Evolutionary conservation across 2,329 filamentous ascomycete genomes (phyloP).

Genomic region (Mariannaea elegans): DNA sequence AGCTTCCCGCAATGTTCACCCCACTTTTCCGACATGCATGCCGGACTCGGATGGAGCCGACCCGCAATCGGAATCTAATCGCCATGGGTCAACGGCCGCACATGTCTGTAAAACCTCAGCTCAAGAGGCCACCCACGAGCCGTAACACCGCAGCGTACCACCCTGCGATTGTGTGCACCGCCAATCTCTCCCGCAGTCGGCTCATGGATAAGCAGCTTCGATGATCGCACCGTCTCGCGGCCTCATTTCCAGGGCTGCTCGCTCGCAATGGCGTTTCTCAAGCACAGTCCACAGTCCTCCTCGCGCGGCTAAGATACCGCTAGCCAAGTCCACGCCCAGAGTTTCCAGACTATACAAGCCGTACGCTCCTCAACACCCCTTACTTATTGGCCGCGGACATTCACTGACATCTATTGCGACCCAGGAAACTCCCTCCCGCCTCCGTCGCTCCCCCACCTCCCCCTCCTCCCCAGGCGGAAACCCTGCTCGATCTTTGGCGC

Average conservation of each 20-base stretch:
- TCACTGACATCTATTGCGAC: constrained; percentile 12
- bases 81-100: not conserved
- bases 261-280: constrained; percentile 41
- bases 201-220: constrained; percentile 27
- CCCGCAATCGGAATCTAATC: constrained; percentile 32
- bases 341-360: constrained; percentile 42
- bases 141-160: constrained; percentile 5
- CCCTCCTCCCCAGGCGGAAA: constrained; percentile 41
- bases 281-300: constrained; percentile 40
- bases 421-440: constrained; percentile 28
- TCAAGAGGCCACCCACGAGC: constrained; percentile 22
- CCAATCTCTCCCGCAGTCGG: not conserved
- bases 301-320: constrained; percentile 30
- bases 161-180: not conserved
- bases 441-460: constrained; percentile 19
- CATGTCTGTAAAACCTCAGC: constrained; percentile 11
- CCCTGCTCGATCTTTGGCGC: constrained; percentile 48
- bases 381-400: not conserved
- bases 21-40: constrained; percentile 17
- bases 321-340: constrained; percentile 34
- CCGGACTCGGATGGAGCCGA: constrained; percentile 27
- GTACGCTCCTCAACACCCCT: constrained; percentile 30
- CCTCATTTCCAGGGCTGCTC: constrained; percentile 27
- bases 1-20: constrained; percentile 13
- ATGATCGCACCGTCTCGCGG: constrained; percentile 46